Conservation (phyloP, 2,329 filamentous ascomycete genomes). For the Fusarium neocosmosporiellum region DNA sequence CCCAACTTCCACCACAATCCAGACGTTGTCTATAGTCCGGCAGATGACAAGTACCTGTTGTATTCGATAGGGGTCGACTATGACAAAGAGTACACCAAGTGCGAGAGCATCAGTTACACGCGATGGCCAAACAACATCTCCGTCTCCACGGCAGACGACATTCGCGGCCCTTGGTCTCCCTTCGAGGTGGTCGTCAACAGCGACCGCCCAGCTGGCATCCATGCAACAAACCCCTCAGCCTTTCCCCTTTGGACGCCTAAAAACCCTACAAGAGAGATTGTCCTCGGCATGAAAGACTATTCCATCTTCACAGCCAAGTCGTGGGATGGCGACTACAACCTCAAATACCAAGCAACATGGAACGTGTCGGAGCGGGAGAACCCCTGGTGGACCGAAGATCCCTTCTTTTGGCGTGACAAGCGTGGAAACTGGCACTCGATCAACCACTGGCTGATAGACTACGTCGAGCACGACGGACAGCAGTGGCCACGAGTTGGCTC, state of each 20-base stretch:
- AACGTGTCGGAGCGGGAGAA: constrained; percentile 25
- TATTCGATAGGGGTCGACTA: constrained; percentile 54
- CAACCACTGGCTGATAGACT: constrained; percentile 46
- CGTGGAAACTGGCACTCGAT: constrained; percentile 49
- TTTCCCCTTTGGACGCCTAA: constrained; percentile 47
- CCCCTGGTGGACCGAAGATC: constrained; percentile 43
- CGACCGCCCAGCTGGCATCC: constrained; percentile 14
- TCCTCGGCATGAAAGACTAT: constrained; percentile 22
- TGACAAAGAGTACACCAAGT: constrained; percentile 1
- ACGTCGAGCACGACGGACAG: constrained; percentile 39
- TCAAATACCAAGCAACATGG: constrained; percentile 21
- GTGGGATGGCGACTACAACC: neutral
- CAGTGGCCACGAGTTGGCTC: constrained; percentile 46
- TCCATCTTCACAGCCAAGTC: constrained; percentile 14
- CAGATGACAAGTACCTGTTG: constrained; percentile 56
- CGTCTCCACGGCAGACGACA: constrained; percentile 26
- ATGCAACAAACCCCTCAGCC: constrained; percentile 55
- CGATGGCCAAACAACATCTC: constrained; percentile 43
- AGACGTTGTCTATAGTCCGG: constrained; percentile 56
- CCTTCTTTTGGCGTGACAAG: constrained; percentile 49
- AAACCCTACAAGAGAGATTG: constrained; percentile 11
- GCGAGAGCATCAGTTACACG: constrained; percentile 25
- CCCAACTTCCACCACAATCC: constrained; percentile 60
- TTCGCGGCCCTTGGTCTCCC: constrained; percentile 32
- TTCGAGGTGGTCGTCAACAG: constrained; percentile 25